Percentiles rank a stretch among this genome's conserved stretches.
phyloP scores from a whole-genome alignment of 2,329 filamentous ascomycete species.

The Colletotrichum paranaense region DNA sequence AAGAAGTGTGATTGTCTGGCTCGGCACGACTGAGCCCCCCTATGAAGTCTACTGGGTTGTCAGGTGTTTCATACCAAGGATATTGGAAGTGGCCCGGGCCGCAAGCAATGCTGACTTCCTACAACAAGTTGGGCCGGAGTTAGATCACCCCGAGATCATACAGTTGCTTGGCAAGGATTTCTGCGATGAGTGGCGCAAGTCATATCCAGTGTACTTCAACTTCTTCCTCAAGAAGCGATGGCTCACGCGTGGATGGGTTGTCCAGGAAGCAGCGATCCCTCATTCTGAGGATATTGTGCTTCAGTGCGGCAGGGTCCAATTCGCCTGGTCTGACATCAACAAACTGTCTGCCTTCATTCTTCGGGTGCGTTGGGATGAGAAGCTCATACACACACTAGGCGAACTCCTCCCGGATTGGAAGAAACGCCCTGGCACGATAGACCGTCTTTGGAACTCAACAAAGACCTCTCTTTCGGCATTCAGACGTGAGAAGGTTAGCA shows the following conservation, averaged over 20 bases:
- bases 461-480: not conserved
- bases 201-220: slow-evolving; percentile 8
- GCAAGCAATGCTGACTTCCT: not conserved
- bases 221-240: slow-evolving; percentile 36
- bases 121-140: slow-evolving; percentile 5
- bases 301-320: not conserved
- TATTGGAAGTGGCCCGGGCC: slow-evolving; percentile 2
- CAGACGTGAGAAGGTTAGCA: not conserved
- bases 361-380: not conserved
- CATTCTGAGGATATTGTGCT: slow-evolving; percentile 11
- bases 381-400: not conserved
- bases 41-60: slow-evolving; percentile 35
- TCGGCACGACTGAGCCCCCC: slow-evolving; percentile 13
- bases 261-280: slow-evolving; percentile 37
- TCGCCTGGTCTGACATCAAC: slow-evolving; percentile 17
- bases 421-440: not conserved
- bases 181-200: slow-evolving; percentile 11
- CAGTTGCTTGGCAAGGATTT: not conserved
- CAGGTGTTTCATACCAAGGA: slow-evolving; percentile 4
- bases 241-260: slow-evolving; percentile 39
- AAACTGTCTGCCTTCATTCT: not conserved
- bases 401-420: not conserved
- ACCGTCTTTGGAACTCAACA: slow-evolving; percentile 14
- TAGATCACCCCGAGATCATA: not conserved
- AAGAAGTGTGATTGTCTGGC: slow-evolving; percentile 11